These are phyloP conservation scores for Penicillium turbatum DNA, from an alignment of 495 filamentous ascomycete genomes.

Conservation along the genomic window DNA sequence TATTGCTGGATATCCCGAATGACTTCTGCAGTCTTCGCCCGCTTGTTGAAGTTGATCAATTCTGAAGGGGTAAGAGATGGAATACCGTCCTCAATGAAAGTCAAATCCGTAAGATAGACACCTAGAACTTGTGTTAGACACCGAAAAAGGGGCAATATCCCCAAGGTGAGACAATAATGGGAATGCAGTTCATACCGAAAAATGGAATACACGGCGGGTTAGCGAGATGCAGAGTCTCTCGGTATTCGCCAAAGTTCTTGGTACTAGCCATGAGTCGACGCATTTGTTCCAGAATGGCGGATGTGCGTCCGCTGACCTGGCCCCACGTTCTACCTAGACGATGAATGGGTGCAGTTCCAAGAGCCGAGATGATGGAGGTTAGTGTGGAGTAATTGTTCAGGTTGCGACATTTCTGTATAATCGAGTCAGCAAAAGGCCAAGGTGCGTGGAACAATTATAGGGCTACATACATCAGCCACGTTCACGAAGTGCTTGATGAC, in stretches of 20 bases:
- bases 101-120: slow-evolving; percentile 95
- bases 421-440: slow-evolving; percentile 7
- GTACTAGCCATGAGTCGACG: slow-evolving; percentile 93
- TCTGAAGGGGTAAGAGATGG: slow-evolving; percentile 91
- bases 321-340: slow-evolving; percentile 93
- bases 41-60: slow-evolving; percentile 97
- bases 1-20: slow-evolving; percentile 98
- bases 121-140: slow-evolving; percentile 47
- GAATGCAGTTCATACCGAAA: slow-evolving; percentile 69
- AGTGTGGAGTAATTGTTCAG: slow-evolving; percentile 97
- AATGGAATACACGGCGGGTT: slow-evolving; percentile 98
- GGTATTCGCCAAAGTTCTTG: slow-evolving; percentile 96
- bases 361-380: slow-evolving; percentile 96
- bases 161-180: no score
- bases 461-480: slow-evolving; percentile 72
- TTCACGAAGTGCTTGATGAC: slow-evolving; percentile 98
- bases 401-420: slow-evolving; percentile 75
- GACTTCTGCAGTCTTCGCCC: slow-evolving; percentile 94
- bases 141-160: not conserved
- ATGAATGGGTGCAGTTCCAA: slow-evolving; percentile 90
- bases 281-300: slow-evolving; percentile 78
- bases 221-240: slow-evolving; percentile 84
- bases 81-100: slow-evolving; percentile 98
- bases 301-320: slow-evolving; percentile 80
- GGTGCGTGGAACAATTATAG: not conserved